Evolutionary conservation across 2,329 filamentous ascomycete genomes (phyloP), one percentile per base, ranked within the genome.

Genomic region (Alternaria brassicicola): DNA sequence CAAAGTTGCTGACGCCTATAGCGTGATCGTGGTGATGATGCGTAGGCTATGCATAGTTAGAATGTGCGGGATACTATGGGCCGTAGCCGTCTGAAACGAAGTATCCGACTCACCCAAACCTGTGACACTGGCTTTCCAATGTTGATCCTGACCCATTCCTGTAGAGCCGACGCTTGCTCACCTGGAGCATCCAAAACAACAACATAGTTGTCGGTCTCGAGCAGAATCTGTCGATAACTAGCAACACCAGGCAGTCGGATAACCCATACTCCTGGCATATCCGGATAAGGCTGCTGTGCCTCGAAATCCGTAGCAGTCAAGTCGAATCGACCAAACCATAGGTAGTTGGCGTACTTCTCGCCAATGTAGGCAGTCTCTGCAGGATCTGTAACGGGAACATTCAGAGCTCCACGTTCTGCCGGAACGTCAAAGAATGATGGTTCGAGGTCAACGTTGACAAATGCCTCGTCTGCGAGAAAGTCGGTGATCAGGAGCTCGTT

Each of bases 21-120:
- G 35, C 31, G 39, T 52, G 39, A 26, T 52, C 50, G 9, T 43
- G 36, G 17, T 52, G 50, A 39, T 52, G 50, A 21, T 52, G 50
- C 2, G 50, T 42, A 52, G 31, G 38, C 31, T 39, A 10, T 2
- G 13, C 21, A n/a, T 8, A 25, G 39, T 42, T 42, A 42, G 21
- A 1, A 25, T 3, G 15, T 12, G 2, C 12, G 9, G 25, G 9
- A 12, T 25, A 7, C 25, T 8, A 10, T 10, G 9, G 6, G 38
- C 25, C 15, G 38, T 25, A 23, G 23, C 23, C 15, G 13, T 23
- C 17, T 21, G 10, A 3, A 36, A 15, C 30, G 9, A 28, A 21
- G 26, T 42, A 10, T 13, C 15, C 6, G 48, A 52, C 50, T 52
- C 28, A 52, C 38, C 50, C 50, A 52, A 21, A 45, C 35, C 28